These are phyloP conservation scores for Neopestalotiopsis sp. DNA, from an alignment of 2,329 filamentous ascomycete species.

Conservation along the genomic window DNA sequence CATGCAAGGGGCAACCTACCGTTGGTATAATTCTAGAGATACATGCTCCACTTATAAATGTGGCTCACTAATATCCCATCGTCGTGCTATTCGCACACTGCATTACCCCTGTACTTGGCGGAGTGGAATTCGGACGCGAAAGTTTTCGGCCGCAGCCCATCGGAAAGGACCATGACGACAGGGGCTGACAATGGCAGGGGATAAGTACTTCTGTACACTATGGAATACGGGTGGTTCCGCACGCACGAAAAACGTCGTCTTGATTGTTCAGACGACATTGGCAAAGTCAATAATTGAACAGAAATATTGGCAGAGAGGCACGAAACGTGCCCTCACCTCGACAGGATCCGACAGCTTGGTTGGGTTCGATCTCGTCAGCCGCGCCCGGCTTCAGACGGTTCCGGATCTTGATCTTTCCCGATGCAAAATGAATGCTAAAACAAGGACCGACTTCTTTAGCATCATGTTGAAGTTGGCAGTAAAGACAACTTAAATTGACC, in stretches of 20 bases:
- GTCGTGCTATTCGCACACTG: background rate
- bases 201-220: background rate
- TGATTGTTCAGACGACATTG: background rate
- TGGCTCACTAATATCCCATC: conserved; percentile 4
- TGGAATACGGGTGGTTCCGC: background rate
- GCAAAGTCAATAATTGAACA: background rate
- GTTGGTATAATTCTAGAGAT: background rate
- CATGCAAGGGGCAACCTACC: background rate
- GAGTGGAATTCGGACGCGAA: background rate
- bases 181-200: background rate
- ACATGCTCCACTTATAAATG: conserved; percentile 3
- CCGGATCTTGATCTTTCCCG: background rate
- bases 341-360: background rate
- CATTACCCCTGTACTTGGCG: background rate
- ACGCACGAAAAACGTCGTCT: background rate
- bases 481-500: background rate
- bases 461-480: background rate
- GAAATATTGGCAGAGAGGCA: background rate
- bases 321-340: background rate
- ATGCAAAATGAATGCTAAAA: background rate
- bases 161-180: background rate
- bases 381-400: background rate
- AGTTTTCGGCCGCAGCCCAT: background rate
- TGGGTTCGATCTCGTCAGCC: background rate
- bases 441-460: background rate